These are phyloP conservation scores for Candida smagusa DNA, from an alignment of 1,139 yeast genomes.

Conservation along the genomic window DNA sequence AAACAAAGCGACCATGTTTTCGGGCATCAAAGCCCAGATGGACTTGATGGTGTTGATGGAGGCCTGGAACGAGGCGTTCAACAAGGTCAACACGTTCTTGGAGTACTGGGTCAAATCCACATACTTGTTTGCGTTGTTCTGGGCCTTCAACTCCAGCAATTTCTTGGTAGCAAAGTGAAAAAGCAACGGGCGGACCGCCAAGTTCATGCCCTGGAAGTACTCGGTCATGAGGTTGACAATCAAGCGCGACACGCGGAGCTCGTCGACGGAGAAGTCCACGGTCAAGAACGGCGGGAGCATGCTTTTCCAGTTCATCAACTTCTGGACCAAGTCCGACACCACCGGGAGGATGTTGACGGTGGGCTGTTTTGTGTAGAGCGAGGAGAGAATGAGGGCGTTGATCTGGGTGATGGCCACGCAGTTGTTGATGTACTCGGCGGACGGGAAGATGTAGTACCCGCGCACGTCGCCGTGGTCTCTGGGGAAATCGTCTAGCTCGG, in stretches of 20 bases:
- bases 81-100: conserved; percentile 59
- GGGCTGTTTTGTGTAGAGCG: conserved; percentile 74
- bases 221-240: conserved; percentile 81
- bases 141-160: conserved; percentile 48
- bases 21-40: conserved; percentile 68
- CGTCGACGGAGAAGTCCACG: conserved; percentile 58
- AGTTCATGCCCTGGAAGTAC: conserved; percentile 79
- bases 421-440: conserved; percentile 73
- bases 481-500: conserved; percentile 50
- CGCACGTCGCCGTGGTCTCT: conserved; percentile 50
- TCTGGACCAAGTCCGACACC: conserved; percentile 66
- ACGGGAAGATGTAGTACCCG: conserved; percentile 69
- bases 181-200: conserved; percentile 76
- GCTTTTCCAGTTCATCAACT: conserved; percentile 68
- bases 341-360: conserved; percentile 71
- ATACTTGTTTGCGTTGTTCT: conserved; percentile 45
- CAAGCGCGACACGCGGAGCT: conserved; percentile 60
- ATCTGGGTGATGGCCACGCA: conserved; percentile 81
- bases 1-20: conserved; percentile 76
- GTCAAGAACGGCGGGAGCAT: conserved; percentile 60
- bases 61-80: conserved; percentile 82
- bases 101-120: conserved; percentile 70
- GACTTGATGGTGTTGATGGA: conserved; percentile 76
- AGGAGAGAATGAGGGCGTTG: conserved; percentile 69
- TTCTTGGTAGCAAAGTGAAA: conserved; percentile 77